Evolutionary conservation across 2,329 filamentous ascomycete species (phyloP).

Genomic region (Boeremia lycopersici): DNA sequence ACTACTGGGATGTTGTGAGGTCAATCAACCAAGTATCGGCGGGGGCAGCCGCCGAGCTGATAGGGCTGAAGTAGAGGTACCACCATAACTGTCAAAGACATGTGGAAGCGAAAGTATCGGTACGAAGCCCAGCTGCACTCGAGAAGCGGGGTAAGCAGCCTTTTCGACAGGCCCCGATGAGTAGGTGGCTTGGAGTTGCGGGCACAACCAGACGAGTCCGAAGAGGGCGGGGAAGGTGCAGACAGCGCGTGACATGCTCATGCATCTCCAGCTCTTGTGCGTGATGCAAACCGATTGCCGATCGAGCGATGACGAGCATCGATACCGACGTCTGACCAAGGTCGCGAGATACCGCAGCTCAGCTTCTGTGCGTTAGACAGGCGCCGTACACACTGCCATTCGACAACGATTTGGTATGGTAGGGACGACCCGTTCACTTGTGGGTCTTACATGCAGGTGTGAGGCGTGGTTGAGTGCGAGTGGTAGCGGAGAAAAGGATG

Average conservation of each 20-base stretch:
- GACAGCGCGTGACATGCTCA: slow-evolving; percentile 42
- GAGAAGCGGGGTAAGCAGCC: slow-evolving; percentile 45
- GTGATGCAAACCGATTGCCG: slow-evolving; percentile 31
- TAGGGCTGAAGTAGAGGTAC: slow-evolving; percentile 37
- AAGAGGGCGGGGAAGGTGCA: slow-evolving; percentile 35
- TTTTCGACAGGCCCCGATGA: slow-evolving; percentile 22
- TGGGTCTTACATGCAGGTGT: slow-evolving; percentile 1
- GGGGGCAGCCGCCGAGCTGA: slow-evolving; percentile 29
- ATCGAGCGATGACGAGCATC: slow-evolving; percentile 30
- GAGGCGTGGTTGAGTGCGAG: slow-evolving; percentile 3
- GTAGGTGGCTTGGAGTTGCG: slow-evolving; percentile 46
- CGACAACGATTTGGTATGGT: neutral
- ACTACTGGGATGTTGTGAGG: slow-evolving; percentile 39
- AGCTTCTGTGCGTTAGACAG: neutral
- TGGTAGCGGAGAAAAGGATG: slow-evolving; percentile 8
- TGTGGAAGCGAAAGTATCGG: slow-evolving; percentile 28
- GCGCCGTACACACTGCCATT: neutral
- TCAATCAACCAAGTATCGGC: slow-evolving; percentile 40
- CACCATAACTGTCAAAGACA: slow-evolving; percentile 8
- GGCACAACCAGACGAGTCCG: slow-evolving; percentile 34
- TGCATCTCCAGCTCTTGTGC: slow-evolving; percentile 36
- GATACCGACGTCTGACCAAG: slow-evolving; percentile 5
- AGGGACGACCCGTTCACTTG: neutral
- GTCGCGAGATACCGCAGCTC: slow-evolving; percentile 2
- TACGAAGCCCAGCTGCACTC: slow-evolving; percentile 37